These are phyloP conservation scores for Gnomoniopsis smithogilvyi DNA, from an alignment of 2,329 filamentous ascomycete genomes.

Conservation along the genomic window DNA sequence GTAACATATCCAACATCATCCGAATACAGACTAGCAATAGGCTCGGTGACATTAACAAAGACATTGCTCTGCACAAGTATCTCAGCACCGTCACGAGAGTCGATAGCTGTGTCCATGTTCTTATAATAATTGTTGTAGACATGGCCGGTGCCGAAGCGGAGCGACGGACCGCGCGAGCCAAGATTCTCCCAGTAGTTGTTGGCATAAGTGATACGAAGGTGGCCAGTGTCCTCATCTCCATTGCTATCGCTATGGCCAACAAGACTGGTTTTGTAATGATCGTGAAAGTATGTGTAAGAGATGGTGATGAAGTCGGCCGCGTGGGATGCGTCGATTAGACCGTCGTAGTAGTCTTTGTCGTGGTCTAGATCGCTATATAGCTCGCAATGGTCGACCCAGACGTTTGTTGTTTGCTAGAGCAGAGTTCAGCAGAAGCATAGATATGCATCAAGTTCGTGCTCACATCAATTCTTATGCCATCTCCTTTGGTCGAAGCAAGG, in stretches of 20 bases:
- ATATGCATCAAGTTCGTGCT: not conserved
- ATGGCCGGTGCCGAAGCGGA: slow-evolving; percentile 46
- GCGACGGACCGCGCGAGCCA: slow-evolving; percentile 44
- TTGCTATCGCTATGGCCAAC: slow-evolving; percentile 61
- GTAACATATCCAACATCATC: slow-evolving; percentile 4
- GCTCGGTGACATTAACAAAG: slow-evolving; percentile 7
- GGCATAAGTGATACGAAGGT: slow-evolving; percentile 46
- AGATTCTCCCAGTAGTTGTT: slow-evolving; percentile 46
- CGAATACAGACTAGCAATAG: slow-evolving; percentile 4
- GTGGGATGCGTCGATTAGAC: slow-evolving; percentile 52
- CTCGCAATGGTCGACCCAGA: slow-evolving; percentile 54
- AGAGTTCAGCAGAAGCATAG: not conserved
- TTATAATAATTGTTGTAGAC: slow-evolving; percentile 46
- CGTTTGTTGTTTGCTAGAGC: slow-evolving; percentile 33
- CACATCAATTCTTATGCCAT: slow-evolving; percentile 32
- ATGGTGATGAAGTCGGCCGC: slow-evolving; percentile 46
- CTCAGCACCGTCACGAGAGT: slow-evolving; percentile 12
- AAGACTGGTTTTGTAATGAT: slow-evolving; percentile 60
- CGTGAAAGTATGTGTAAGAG: slow-evolving; percentile 27
- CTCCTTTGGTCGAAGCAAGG: slow-evolving; percentile 31
- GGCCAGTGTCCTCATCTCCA: slow-evolving; percentile 34
- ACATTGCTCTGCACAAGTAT: slow-evolving; percentile 13
- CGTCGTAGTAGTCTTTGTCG: slow-evolving; percentile 57
- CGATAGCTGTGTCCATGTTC: slow-evolving; percentile 21
- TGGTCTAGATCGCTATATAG: slow-evolving; percentile 46